Evolutionary conservation across 352 stramenopile genomes (phyloP), one percentile per base, ranked within the genome.

Genomic region (Peronospora belbahrii): DNA sequence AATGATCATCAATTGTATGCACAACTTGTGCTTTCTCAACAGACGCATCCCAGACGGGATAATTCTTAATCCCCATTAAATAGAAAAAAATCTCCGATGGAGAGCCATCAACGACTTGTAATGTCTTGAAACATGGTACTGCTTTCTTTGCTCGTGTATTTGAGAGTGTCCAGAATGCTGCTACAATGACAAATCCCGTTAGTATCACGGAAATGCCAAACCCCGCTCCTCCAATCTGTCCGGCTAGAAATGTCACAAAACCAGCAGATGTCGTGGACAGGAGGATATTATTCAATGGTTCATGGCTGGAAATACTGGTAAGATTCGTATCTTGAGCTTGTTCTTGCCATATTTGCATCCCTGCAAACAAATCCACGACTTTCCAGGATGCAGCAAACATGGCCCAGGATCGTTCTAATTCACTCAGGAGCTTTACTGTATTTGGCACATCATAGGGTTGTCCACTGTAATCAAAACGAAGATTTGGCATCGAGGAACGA

Each of bases 1-100:
- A 77, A 51, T 88, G 77, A 41, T 84, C 68, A 28, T 88, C 77
- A 34, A 88, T 85, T 0, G 74, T 85, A 53, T 88, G 74, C 43
- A 88, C 72, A 3, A 86, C 73, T 31, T 77, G 56, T 0, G 70
- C 71, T 42, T 49, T 57, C 41, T 86, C 77, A 0, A 87, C 62
- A 1, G 74, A 81, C 6, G 71, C 68, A 45, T 87, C 77, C 77
- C 77, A 88, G 44, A 81, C 57, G 6, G 62, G 52, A 23, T 73
- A 83, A 55, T 86, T 83, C 40, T 78, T 76, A 41, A 81, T 69
- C 42, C 82, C 70, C 65, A 88, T 83, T 41, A 88, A 59, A 42
- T 85, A 84, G n/a, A 79, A 19, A 43, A 86, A 86, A 27, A 88
- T 70, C 52, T 85, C 73, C 8, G 65, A 77, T 13, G 77, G 77